A percentile compares a stretch with the other conserved stretches of the same genome.
Evolutionary conservation across 106 monocot genomes (phyloP).

Genomic region (Platanthera zijinensis): DNA sequence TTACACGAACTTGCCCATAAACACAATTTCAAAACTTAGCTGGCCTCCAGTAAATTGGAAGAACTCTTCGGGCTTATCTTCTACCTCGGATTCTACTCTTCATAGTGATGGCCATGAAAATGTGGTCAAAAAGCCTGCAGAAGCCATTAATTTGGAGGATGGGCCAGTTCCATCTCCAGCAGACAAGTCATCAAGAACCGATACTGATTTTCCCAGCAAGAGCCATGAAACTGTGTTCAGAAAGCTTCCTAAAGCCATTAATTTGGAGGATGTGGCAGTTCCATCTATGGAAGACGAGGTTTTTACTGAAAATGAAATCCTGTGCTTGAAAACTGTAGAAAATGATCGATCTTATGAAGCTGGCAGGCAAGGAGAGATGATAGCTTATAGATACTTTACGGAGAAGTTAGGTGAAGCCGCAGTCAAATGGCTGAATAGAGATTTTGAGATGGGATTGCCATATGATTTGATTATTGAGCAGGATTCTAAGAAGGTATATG

Average conservation of each 20-base stretch:
- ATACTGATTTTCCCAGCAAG: no score
- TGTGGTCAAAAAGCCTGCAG: no score
- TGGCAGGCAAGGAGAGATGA: constrained; percentile 35
- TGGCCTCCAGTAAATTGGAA: constrained; percentile 33
- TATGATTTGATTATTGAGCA: constrained; percentile 41
- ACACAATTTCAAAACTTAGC: constrained; percentile 5
- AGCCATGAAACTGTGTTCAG: no score
- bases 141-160: background rate
- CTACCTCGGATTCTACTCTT: no score
- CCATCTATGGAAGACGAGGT: background rate
- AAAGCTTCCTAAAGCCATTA: no score
- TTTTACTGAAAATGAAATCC: background rate
- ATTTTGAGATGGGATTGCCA: constrained; percentile 41
- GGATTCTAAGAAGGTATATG: constrained; percentile 9
- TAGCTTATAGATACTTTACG: constrained; percentile 34
- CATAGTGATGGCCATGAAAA: no score
- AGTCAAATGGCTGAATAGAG: constrained; percentile 43
- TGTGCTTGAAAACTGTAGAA: constrained; percentile 9
- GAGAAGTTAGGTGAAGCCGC: constrained; percentile 19
- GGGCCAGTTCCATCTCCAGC: background rate
- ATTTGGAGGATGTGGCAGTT: background rate
- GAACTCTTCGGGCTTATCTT: background rate
- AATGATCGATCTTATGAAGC: constrained; percentile 25
- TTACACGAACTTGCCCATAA: background rate
- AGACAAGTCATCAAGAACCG: background rate